Base-by-base conservation (phyloP, 495 filamentous ascomycete genomes). In the Penicillium diatomitis region DNA sequence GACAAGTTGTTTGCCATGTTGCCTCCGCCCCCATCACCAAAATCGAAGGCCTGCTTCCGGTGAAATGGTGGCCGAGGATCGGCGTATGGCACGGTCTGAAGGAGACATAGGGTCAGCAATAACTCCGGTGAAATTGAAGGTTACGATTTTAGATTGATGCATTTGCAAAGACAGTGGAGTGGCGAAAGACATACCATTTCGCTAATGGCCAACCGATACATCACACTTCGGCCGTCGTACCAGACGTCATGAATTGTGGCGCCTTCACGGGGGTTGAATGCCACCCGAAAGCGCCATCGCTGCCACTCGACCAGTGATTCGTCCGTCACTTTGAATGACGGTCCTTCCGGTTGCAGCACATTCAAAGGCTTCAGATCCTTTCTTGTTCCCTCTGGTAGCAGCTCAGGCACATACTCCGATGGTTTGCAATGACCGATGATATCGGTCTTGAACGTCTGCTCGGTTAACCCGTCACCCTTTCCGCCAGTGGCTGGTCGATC, bases 341-440 rank as follows among this genome's bases (percentile, higher is more conserved):
- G 81, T 2, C 88, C 88, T 45, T 91, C 79, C 0, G 88, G 87
- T 57, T 95, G 88, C 8, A 83, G 66, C 0, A 95, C 80, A 32
- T 85, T 84, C 50, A 91, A 66, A 3, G 88, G 87, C 65, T 91
- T 92, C 36, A 92, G 64, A 59, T 89, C 79, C 60, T 76, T 77
- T 34, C 75, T 62, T n/a, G 89, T 74, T 6, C 75, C 68, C 6
- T 65, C 57, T 0, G 66, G 56, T 40, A 90, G 80, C 11, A 78
- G 61, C 55, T 92, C 88, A 0, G 70, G 70, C 2, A 73, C 76
- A 54, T 95, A 95, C 61, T 95, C 88, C 0, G 70, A 70, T 7
- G 56, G 53, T 46, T 68, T 72, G 53, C 68, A 72, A 46, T 73
- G 70, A 4, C 66, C 67, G 12, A 73, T 70, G 40, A 73, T 71